A percentile compares a stretch with the other conserved stretches of the same genome.
phyloP scores from a whole-genome alignment of 495 filamentous ascomycete genomes.

The Tuber melanosporum region DNA sequence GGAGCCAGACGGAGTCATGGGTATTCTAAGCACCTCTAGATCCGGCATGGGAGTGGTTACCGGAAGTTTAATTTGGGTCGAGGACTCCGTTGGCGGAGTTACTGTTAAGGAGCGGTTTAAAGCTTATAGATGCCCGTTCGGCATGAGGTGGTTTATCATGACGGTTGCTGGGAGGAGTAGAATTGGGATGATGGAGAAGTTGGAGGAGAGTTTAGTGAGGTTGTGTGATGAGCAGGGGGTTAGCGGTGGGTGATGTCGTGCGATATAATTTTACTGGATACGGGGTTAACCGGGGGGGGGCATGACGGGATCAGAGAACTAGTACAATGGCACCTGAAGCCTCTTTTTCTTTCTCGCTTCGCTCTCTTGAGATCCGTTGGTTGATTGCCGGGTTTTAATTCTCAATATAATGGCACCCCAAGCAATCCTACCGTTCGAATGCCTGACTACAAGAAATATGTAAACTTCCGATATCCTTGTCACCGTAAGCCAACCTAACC shows the following conservation, averaged over 20 bases:
- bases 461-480: neutral
- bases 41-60: neutral
- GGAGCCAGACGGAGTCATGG: neutral
- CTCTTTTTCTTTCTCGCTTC: neutral
- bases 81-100: neutral
- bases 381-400: neutral
- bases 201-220: neutral
- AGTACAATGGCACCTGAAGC: neutral
- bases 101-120: constrained; percentile 18
- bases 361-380: neutral
- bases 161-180: constrained; percentile 8
- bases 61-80: neutral
- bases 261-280: neutral
- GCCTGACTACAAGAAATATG: neutral
- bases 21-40: neutral
- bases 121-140: constrained; percentile 7
- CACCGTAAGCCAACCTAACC: neutral
- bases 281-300: neutral
- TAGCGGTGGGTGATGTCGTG: neutral
- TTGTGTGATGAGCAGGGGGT: neutral
- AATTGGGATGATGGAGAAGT: neutral
- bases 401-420: neutral
- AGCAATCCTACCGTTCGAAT: neutral
- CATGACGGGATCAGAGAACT: neutral
- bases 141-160: constrained; percentile 17